These are phyloP conservation scores for Bryoerythrophyllum caledonicum DNA, from an alignment of 225 moss, liverwort and hornwort species.

Conservation along the genomic window DNA sequence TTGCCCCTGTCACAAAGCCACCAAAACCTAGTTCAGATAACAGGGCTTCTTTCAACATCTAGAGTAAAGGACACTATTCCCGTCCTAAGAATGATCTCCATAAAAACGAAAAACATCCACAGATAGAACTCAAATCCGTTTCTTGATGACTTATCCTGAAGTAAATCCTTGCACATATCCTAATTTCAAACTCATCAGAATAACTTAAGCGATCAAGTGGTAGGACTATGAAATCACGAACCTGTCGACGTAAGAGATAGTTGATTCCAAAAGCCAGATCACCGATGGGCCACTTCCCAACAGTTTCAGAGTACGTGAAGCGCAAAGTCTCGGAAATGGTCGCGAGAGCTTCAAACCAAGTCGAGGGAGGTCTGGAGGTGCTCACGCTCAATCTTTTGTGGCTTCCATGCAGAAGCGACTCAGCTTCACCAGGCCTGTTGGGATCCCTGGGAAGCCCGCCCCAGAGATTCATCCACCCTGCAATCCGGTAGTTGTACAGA, in stretches of 20 bases:
- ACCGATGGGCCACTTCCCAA: slow-evolving; percentile 99
- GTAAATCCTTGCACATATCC: background rate
- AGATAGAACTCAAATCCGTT: no score
- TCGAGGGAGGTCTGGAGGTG: slow-evolving; percentile 89
- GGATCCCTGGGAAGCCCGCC: slow-evolving; percentile 35
- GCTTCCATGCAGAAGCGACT: slow-evolving; percentile 44
- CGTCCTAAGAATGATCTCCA: no score
- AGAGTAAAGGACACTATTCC: no score
- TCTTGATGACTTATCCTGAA: no score
- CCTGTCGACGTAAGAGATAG: slow-evolving; percentile 73
- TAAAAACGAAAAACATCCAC: no score
- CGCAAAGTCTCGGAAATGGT: slow-evolving; percentile 92
- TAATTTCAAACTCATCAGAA: background rate
- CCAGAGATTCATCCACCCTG: slow-evolving; percentile 84
- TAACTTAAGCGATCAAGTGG: background rate
- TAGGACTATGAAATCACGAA: background rate
- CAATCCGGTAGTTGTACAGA: slow-evolving; percentile 60
- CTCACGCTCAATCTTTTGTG: slow-evolving; percentile 55
- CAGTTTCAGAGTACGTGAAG: slow-evolving; percentile 96
- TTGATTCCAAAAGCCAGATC: slow-evolving; percentile 98
- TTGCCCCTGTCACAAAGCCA: slow-evolving; percentile 68
- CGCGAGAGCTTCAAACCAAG: slow-evolving; percentile 98
- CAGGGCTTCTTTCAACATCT: no score
- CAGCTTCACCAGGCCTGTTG: slow-evolving; percentile 28
- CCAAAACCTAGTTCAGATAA: background rate